Conservation (phyloP, 2,329 filamentous ascomycete species). For the Bretziella fagacearum region DNA sequence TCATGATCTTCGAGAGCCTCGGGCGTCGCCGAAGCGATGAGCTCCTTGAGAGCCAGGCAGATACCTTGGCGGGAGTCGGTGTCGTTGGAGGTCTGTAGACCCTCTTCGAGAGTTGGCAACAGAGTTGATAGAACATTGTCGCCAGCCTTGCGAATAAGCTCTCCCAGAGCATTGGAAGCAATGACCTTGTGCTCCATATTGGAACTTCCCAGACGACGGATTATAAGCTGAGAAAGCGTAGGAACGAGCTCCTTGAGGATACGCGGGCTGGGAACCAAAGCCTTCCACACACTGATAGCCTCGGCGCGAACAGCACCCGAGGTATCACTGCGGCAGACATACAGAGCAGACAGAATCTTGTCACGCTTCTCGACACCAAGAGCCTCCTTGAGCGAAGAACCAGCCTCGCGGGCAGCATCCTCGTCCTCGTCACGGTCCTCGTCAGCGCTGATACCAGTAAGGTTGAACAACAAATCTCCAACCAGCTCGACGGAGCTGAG, state of each 20-base stretch:
- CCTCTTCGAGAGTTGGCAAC: conserved; percentile 81
- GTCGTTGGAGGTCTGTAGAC: conserved; percentile 73
- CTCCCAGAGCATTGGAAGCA: conserved; percentile 88
- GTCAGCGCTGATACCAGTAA: conserved; percentile 74
- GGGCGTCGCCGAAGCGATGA: conserved; percentile 73
- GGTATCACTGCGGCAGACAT: conserved; percentile 95
- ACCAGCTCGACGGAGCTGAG: conserved; percentile 96
- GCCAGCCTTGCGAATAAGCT: conserved; percentile 91
- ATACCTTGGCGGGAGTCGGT: conserved; percentile 93
- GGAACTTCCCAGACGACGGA: conserved; percentile 78
- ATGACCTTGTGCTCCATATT: conserved; percentile 99
- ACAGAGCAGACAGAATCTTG: conserved; percentile 90
- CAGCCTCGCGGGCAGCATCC: conserved; percentile 64
- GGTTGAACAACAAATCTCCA: conserved; percentile 90
- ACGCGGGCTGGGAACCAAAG: conserved; percentile 75
- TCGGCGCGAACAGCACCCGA: conserved; percentile 78
- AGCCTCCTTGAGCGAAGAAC: conserved; percentile 80
- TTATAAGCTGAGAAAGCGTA: conserved; percentile 86
- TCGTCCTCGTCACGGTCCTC: conserved; percentile 59
- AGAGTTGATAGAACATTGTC: conserved; percentile 80
- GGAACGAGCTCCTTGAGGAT: conserved; percentile 92
- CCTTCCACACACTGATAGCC: conserved; percentile 91
- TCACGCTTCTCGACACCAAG: conserved; percentile 93
- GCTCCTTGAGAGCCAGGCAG: conserved; percentile 84
- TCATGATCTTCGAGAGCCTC: conserved; percentile 90